Base-by-base conservation (phyloP, 148 eudicot genomes). In the Rheum nobile region DNA sequence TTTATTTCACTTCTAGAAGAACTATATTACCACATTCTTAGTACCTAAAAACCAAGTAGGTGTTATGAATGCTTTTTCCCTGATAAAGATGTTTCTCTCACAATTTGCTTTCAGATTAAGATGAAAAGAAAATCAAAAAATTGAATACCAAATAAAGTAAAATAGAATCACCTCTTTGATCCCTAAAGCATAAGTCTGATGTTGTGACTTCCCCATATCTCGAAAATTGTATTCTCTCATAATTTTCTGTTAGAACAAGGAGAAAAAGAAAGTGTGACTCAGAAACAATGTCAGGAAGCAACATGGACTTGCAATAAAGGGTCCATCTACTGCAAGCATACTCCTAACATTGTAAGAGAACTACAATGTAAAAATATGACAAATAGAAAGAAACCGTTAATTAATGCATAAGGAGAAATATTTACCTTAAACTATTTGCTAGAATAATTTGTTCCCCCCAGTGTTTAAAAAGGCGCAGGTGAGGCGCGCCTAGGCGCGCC, bases 251-350 rank as follows among this genome's bases (percentile, higher is more conserved):
- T n/a, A n/a, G n/a, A n/a, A n/a, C n/a, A n/a, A n/a, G n/a, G n/a
- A n/a, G n/a, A n/a, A n/a, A n/a, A n/a, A n/a, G n/a, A n/a, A n/a
- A n/a, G n/a, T n/a, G n/a, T n/a, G n/a, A n/a, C n/a, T n/a, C n/a
- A n/a, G n/a, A n/a, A n/a, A n/a, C n/a, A n/a, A n/a, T n/a, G n/a
- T n/a, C n/a, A n/a, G n/a, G n/a, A n/a, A n/a, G n/a, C n/a, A n/a
- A n/a, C n/a, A 37, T 31, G 89, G 77, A 81, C 81, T 88, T 68
- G 90, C 80, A 43, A 94, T 57, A 73, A 84, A 94, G 44, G 98
- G 98, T 76, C 86, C 84, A 81, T 94, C 96, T 63, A 94, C 76
- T 65, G 97, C 98, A 79, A 94, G 93, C 97, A 88, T 89, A 82
- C 96, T 91, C 76, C 97, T 91, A 31, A 90, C 84, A 74, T 97